phyloP scores from a whole-genome alignment of 768 basidiomycete genomes.

The Rhodotorula kratochvilovae region DNA sequence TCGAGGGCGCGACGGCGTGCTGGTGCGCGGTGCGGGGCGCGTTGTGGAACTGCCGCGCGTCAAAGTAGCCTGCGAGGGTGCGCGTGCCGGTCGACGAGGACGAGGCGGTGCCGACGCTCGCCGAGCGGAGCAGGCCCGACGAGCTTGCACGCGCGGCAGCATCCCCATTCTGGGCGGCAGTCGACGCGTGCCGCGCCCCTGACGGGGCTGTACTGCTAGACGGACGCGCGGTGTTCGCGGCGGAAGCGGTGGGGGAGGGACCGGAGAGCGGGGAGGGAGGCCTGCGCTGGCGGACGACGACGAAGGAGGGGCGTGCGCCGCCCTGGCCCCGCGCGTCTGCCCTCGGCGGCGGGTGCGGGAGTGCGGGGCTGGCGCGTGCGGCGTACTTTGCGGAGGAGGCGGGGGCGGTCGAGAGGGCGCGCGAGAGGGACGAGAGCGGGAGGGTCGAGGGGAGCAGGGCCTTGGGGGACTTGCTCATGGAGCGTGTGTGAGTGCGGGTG shows the following conservation, averaged over 20 bases:
- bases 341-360: too few relatives aligned
- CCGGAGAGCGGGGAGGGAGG: background rate
- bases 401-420: conserved; percentile 7
- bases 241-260: too few relatives aligned
- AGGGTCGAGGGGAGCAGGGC: conserved; percentile 28
- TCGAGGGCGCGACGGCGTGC: conserved; percentile 5
- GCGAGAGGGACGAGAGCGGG: conserved; percentile 24
- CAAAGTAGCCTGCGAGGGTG: background rate
- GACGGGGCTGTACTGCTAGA: too few relatives aligned
- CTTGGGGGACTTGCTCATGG: conserved; percentile 13
- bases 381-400: background rate
- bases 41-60: background rate
- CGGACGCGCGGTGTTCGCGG: background rate
- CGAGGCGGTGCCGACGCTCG: background rate
- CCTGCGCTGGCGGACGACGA: conserved; percentile 1
- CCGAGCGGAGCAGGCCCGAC: background rate
- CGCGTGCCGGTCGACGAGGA: background rate
- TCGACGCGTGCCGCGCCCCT: too few relatives aligned
- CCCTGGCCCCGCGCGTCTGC: background rate
- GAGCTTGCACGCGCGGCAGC: background rate
- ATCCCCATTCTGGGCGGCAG: background rate
- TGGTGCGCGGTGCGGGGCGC: background rate
- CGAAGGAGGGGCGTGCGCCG: background rate
- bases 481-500: background rate
- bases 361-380: background rate